A percentile compares a stretch with the other conserved stretches of the same genome.
Conservation (phyloP, 805 yeast species). For the Diddensiella transvaalensis region DNA sequence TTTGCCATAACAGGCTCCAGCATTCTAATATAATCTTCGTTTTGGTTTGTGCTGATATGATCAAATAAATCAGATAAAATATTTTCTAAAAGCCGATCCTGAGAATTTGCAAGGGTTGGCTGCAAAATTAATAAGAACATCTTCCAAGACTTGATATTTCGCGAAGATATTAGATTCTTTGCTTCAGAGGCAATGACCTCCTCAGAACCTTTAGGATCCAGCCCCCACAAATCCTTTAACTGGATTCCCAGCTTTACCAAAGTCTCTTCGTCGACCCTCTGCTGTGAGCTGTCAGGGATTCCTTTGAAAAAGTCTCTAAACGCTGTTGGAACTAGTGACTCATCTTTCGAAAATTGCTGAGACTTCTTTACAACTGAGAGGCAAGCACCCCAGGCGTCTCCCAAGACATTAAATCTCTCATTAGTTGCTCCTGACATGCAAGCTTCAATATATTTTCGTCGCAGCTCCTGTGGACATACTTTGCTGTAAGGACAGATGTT, state of each 20-base stretch:
- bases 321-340: background rate
- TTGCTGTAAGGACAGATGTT: slow-evolving; percentile 17
- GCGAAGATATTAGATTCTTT: background rate
- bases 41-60: background rate
- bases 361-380: slow-evolving; percentile 18
- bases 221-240: background rate
- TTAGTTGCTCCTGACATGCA: slow-evolving; percentile 14
- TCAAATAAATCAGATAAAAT: background rate
- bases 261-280: background rate
- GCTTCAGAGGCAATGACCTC: background rate
- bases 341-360: background rate
- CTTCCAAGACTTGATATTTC: background rate
- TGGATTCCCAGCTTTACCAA: background rate
- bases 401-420: slow-evolving; percentile 12
- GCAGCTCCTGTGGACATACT: slow-evolving; percentile 2
- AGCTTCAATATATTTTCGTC: background rate
- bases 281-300: background rate
- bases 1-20: background rate
- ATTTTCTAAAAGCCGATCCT: background rate
- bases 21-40: background rate
- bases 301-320: background rate
- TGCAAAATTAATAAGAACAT: background rate
- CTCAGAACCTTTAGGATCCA: background rate
- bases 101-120: background rate
- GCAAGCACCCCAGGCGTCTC: slow-evolving; percentile 23